Conservation (phyloP, 805 yeast genomes). For the Hyphopichia homilentoma region DNA sequence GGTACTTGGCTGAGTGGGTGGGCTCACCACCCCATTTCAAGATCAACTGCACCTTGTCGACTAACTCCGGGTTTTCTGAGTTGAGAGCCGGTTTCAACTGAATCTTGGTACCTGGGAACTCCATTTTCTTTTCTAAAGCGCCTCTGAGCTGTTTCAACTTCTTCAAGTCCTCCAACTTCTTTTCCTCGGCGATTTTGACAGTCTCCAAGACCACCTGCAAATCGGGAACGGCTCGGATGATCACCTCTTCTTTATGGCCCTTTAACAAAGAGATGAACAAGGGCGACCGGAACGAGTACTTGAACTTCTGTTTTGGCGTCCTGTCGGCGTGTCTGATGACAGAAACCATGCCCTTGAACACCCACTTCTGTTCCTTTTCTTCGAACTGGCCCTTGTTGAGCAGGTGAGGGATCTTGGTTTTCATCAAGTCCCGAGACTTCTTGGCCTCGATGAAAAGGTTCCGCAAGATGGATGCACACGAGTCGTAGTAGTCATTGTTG, state of each 20-base stretch:
- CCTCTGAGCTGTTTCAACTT: constrained; percentile 73
- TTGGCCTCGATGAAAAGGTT: constrained; percentile 61
- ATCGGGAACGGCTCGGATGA: constrained; percentile 85
- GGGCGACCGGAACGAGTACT: constrained; percentile 88
- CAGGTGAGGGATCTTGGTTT: constrained; percentile 32
- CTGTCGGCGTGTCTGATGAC: constrained; percentile 97
- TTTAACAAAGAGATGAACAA: constrained; percentile 81
- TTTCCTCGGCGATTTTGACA: constrained; percentile 74
- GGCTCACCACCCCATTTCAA: constrained; percentile 99
- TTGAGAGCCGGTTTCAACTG: constrained; percentile 87
- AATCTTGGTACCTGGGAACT: constrained; percentile 93
- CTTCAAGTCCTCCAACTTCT: constrained; percentile 72
- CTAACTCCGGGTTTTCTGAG: constrained; percentile 55
- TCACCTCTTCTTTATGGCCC: constrained; percentile 95
- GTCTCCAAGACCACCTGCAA: constrained; percentile 82
- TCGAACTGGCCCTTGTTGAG: constrained; percentile 40
- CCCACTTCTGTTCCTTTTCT: constrained; percentile 88
- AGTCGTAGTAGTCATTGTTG: constrained; percentile 79
- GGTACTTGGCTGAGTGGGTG: constrained; percentile 94
- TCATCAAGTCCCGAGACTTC: constrained; percentile 36
- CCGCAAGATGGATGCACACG: constrained; percentile 73
- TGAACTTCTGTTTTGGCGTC: constrained; percentile 97
- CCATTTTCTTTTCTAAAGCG: constrained; percentile 84
- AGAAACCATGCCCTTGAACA: constrained; percentile 85
- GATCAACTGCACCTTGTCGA: constrained; percentile 93